Evolutionary conservation across 108 stramenopile species (phyloP), one percentile per base, ranked within the genome.

Genomic region (Aurantiochytrium sp.): DNA sequence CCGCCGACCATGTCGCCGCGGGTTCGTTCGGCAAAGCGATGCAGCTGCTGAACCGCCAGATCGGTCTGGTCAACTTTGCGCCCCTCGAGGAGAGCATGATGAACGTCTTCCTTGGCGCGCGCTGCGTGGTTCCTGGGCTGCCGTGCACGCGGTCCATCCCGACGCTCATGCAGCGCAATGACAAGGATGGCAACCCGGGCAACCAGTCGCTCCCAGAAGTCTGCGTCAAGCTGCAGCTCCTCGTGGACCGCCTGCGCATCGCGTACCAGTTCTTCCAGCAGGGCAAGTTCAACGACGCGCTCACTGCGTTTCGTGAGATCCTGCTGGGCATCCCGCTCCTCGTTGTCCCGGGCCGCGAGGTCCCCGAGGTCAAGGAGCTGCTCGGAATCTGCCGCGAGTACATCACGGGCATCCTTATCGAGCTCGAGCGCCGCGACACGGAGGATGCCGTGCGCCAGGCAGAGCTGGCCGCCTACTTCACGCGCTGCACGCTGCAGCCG

Each of bases 401-500:
- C 93, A 95, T 98, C 48, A 98, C 97, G 10, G 98, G 97, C 2
- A 95, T 98, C 89, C 94, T 97, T 27, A 92, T 99, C 90, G 85
- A 86, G 50, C 30, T 86, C 31, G 55, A 87, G 39, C 88, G 88
- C 39, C 98, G 98, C 93, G 92, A 89, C 50, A 96, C 95, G 39
- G 86, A 88, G 4, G 95, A 97, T 81, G 94, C 96, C 55, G 95
- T 96, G 19, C 94, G 98, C 68, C 91, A 93, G 36, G 96, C 97
- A 10, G 99, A 99, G 90, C 96, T 99, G 22, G 95, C 97, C 36
- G 99, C 99, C 8, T 98, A 98, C 94, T 97, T 99, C 89, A 99
- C 99, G n/a, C 98, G 98, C 93, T 98, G 98, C 92, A 96, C 98
- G 87, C 93, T 99, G 85, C 97, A 97, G 88, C 97, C 99, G 24